These are phyloP conservation scores for Penicillium flavigenum DNA, from an alignment of 495 filamentous ascomycete species.

Conservation along the genomic window DNA sequence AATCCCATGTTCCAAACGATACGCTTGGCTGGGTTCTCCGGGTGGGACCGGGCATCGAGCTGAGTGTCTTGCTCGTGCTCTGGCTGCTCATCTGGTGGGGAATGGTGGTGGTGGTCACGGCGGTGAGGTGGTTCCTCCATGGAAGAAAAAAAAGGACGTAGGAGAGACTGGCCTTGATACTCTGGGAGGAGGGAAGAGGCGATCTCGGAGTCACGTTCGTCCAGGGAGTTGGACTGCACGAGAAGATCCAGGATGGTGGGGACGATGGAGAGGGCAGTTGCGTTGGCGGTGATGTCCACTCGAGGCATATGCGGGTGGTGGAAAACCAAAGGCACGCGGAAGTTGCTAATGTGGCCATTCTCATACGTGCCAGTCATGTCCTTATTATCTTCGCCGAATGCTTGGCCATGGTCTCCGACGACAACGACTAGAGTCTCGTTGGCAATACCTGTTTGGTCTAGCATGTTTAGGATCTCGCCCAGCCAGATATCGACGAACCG, in stretches of 20 bases:
- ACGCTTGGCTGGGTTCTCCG: conserved; percentile 9
- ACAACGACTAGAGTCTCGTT: conserved; percentile 52
- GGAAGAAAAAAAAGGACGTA: conserved; percentile 30
- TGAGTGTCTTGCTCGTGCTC: neutral
- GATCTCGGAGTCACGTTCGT: conserved; percentile 31
- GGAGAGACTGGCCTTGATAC: conserved; percentile 38
- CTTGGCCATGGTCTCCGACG: conserved; percentile 48
- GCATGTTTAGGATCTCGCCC: conserved; percentile 41
- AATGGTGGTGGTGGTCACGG: neutral
- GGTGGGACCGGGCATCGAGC: conserved; percentile 10
- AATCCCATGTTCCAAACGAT: conserved; percentile 42
- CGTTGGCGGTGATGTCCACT: conserved; percentile 41
- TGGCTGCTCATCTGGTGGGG: neutral
- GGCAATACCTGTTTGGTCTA: conserved; percentile 49
- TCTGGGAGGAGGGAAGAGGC: conserved; percentile 39
- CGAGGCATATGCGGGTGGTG: conserved; percentile 44
- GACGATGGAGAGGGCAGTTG: conserved; percentile 43
- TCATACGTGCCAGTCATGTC: conserved; percentile 42
- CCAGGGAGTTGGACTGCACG: conserved; percentile 40
- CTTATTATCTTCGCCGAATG: conserved; percentile 41
- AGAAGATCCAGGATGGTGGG: conserved; percentile 49
- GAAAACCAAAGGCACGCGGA: conserved; percentile 46
- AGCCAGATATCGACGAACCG: conserved; percentile 50
- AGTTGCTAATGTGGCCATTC: conserved; percentile 48
- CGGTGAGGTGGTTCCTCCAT: conserved; percentile 12